Percentiles rank a stretch among this genome's conserved stretches.
Evolutionary conservation across 306 rosid genomes (phyloP).

Genomic region (Dryas octopetala): DNA sequence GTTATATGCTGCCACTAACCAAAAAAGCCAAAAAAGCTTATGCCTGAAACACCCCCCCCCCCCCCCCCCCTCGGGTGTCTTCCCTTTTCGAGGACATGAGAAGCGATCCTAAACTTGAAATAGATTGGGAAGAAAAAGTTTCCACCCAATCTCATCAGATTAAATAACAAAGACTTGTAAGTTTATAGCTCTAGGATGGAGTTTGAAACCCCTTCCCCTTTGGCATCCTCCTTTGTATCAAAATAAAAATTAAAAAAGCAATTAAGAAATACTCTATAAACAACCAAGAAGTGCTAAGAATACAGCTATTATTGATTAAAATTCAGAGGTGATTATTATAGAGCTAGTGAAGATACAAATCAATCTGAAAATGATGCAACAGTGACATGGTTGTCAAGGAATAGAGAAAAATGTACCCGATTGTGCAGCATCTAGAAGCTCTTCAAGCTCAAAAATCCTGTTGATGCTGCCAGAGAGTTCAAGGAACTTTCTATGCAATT

Average conservation of each 20-base stretch:
- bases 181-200: not conserved
- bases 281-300: not conserved
- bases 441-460: conserved; percentile 94
- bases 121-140: not conserved
- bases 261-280: not conserved
- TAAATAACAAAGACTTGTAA: not conserved
- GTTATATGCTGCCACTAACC: too few species aligned
- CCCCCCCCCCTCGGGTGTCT: too few species aligned
- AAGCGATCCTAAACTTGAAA: not conserved
- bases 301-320: not conserved
- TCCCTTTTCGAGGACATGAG: too few species aligned
- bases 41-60: too few species aligned
- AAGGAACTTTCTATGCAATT: conserved; percentile 78
- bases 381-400: not conserved
- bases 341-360: not conserved
- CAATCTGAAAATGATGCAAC: not conserved
- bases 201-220: not conserved
- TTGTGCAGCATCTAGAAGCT: conserved; percentile 77
- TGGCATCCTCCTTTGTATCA: not conserved
- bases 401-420: conserved; percentile 53
- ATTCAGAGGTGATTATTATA: not conserved
- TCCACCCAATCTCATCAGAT: not conserved
- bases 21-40: too few species aligned
- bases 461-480: conserved; percentile 93
- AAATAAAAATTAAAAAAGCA: not conserved